Conservation (phyloP, 78 protist genomes). For the Bodo saltans region DNA sequence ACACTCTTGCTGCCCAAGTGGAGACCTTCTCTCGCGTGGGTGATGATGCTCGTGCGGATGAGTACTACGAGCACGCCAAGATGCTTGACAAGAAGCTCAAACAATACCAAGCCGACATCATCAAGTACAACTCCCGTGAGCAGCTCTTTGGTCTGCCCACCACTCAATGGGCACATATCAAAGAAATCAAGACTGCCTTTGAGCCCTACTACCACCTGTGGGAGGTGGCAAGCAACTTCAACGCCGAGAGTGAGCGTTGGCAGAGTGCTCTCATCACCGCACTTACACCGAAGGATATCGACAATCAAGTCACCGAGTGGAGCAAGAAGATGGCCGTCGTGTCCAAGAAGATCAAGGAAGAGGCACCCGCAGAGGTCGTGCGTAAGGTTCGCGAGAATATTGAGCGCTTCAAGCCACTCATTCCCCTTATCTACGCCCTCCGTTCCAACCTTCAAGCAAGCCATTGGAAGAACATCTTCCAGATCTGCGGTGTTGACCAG, state of each 20-base stretch:
- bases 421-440: conserved; percentile 78
- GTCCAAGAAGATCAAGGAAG: conserved; percentile 12
- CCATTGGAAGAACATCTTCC: conserved; percentile 70
- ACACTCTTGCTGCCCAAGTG: conserved; percentile 3
- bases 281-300: conserved; percentile 47
- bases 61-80: conserved; percentile 34
- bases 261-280: not conserved
- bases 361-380: not conserved
- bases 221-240: conserved; percentile 35
- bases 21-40: not conserved
- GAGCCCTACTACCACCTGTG: conserved; percentile 59
- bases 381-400: conserved; percentile 31
- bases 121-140: conserved; percentile 41
- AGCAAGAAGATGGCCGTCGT: conserved; percentile 8
- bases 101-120: not conserved
- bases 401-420: conserved; percentile 44
- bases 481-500: conserved; percentile 23
- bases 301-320: not conserved
- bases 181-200: conserved; percentile 20
- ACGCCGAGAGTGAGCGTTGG: not conserved
- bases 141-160: conserved; percentile 13
- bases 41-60: conserved; percentile 1
- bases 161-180: conserved; percentile 43
- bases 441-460: conserved; percentile 76
- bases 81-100: not conserved